Evolutionary conservation across 371 early-diverging fungal species (phyloP), one percentile per base, ranked within the genome.

Genomic region (Apophysomyces sp.): DNA sequence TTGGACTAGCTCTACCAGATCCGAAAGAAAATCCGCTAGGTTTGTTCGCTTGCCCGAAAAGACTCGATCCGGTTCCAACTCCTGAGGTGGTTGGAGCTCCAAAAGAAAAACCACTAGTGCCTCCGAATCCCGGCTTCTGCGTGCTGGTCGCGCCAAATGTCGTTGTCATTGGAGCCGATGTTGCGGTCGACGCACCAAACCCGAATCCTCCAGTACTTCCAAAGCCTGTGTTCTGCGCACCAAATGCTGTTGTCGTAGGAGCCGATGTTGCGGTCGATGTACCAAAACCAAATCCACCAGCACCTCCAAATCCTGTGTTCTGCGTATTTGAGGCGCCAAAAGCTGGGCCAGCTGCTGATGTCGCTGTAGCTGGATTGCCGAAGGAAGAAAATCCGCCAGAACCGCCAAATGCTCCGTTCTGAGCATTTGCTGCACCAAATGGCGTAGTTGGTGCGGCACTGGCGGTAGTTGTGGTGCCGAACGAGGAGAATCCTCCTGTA

Each of bases 111-210:
- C 72, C 64, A 6, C 44, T 18, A 21, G 27, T 44, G 8, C 26
- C 44, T 37, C 68, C 67, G 40, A 57, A 57, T 8, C 39, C 58
- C 16, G 24, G 15, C 2, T 26, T 41, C 34, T 34, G 36, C 4
- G 53, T 52, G 15, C 60, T 49, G 15, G 71, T 28, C 0, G 72
- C 49, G 13, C 66, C 40, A n/a, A 68, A 63, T 15, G 67, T 62
- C 41, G 73, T 60, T 3, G 73, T 57, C 28, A 69, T 60, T 15
- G 72, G 68, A 27, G 76, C 65, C 40, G 58, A 58, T 2, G 58
- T 56, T 36, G 34, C 26, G 28, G 28, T 21, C 12, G 40, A 58
- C 41, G 58, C 6, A 41, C 26, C 21, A 12, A 58, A 58, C 27
- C n/a, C 39, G 3, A 27, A 41, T 5, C 37, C 37, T 2, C 37